Percentiles rank a stretch among this genome's conserved stretches.
Evolutionary conservation across 768 basidiomycete genomes (phyloP).

Genomic region (Chlorophyllum brunneum): DNA sequence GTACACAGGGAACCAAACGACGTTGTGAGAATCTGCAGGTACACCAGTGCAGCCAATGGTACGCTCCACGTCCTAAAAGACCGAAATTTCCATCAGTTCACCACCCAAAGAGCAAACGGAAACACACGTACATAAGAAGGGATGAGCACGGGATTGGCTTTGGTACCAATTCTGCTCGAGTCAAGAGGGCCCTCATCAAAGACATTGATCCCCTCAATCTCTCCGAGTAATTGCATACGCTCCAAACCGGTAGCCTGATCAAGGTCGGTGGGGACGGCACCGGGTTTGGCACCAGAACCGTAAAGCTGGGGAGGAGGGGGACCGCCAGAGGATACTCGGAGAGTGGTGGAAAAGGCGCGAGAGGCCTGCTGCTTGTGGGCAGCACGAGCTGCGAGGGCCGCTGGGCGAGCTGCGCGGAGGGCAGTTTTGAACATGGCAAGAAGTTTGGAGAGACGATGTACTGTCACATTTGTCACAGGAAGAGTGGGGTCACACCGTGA

Average conservation of each 20-base stretch:
- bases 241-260: slow-evolving; percentile 96
- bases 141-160: slow-evolving; percentile 83
- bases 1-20: slow-evolving; percentile 75
- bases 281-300: slow-evolving; percentile 68
- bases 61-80: slow-evolving; percentile 67
- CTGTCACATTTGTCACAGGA: slow-evolving; percentile 19
- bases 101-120: slow-evolving; percentile 1
- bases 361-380: slow-evolving; percentile 31
- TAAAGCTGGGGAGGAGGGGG: slow-evolving; percentile 62
- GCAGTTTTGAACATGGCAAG: slow-evolving; percentile 40
- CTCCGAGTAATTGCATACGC: slow-evolving; percentile 88
- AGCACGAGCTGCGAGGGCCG: slow-evolving; percentile 34
- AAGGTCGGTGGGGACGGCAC: slow-evolving; percentile 77
- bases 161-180: slow-evolving; percentile 82
- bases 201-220: slow-evolving; percentile 81
- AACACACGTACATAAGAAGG: slow-evolving; percentile 68
- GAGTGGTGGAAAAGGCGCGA: slow-evolving; percentile 59
- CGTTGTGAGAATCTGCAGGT: slow-evolving; percentile 93
- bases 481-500: slow-evolving; percentile 20
- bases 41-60: slow-evolving; percentile 92
- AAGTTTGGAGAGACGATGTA: slow-evolving; percentile 15
- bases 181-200: slow-evolving; percentile 89
- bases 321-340: slow-evolving; percentile 49
- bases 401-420: slow-evolving; percentile 43
- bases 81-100: slow-evolving; percentile 1